Base-by-base conservation (phyloP, 2,329 filamentous ascomycete genomes). In the Lecanicillium sp. region DNA sequence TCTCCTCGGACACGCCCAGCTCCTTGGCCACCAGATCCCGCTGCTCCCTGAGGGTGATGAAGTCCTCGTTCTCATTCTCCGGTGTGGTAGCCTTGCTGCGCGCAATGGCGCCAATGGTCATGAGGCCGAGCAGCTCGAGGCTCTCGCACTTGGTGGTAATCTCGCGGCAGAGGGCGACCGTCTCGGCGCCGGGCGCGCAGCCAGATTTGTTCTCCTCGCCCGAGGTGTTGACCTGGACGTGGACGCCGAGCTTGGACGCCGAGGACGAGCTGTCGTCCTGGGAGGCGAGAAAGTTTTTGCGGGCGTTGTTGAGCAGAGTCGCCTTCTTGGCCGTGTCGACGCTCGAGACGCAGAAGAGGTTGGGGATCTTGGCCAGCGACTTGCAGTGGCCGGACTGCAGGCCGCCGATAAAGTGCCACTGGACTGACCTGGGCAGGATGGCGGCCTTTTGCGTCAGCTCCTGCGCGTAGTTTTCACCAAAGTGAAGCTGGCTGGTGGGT, bases 41-140 rank as follows among this genome's bases (percentile, higher is more conserved):
- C 56, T 84, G 81, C 53, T 82, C 72, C 36, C 66, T 69, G 55
- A 98, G 60, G 4, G 65, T 58, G 4, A 79, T 59, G 57, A 97
- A 97, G 62, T 98, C 92, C 60, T 94, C 87, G 58, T 97, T 97
- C 62, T 90, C 83, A n/a, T 69, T 82, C 49, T 85, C 87, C 1
- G 74, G 65, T 2, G 79, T 84, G 3, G 79, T 80, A 13, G 77
- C 86, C 52, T 78, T 74, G 50, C 85, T 92, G 45, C 90, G 68
- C 35, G 88, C 90, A 58, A 97, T 94, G 14, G 90, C 88, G 1
- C 92, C 92, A 54, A 98, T 97, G 2, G 92, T 98, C 92, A 98
- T 98, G 28, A 98, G 63, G 0, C 92, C 92, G 20, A 84, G 71
- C 3, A 98, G 67, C 41, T 75, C 68, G 28, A 98, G 66, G 56